Evolutionary conservation across 1,284 basidiomycete species (phyloP).

Genomic region (Melanopsichium pennsylvanicum): DNA sequence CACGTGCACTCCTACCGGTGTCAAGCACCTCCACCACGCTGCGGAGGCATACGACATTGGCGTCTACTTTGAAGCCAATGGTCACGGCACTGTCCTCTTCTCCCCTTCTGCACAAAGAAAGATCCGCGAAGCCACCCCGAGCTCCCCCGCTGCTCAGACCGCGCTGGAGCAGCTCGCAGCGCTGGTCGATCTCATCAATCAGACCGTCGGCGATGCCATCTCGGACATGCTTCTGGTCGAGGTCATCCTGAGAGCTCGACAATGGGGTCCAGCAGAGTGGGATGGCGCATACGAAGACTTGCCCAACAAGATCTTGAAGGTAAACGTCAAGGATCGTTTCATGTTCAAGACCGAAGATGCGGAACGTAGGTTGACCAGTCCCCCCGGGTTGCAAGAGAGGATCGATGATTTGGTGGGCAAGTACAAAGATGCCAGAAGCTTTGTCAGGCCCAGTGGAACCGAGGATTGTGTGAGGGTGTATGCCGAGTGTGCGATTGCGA

Average conservation of each 20-base stretch:
- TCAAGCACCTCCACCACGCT: conserved; percentile 97
- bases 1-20: conserved; percentile 93
- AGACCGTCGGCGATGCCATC: conserved; percentile 96
- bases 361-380: conserved; percentile 84
- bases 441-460: conserved; percentile 95
- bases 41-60: conserved; percentile 93
- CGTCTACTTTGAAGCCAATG: conserved; percentile 99
- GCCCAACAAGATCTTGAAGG: conserved; percentile 96
- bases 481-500: conserved; percentile 81
- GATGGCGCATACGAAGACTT: conserved; percentile 91
- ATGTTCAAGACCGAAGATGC: conserved; percentile 92
- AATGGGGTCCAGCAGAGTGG: conserved; percentile 76
- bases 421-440: conserved; percentile 85
- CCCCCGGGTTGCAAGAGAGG: conserved; percentile 81
- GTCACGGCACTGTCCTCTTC: conserved; percentile 96
- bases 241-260: conserved; percentile 79
- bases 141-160: conserved; percentile 79
- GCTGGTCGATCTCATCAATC: conserved; percentile 88
- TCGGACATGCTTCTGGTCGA: conserved; percentile 97
- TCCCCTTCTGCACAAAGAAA: conserved; percentile 68
- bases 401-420: conserved; percentile 84
- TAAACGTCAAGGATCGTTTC: conserved; percentile 83
- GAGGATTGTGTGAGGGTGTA: conserved; percentile 99
- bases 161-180: conserved; percentile 67
- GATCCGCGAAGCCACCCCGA: conserved; percentile 75